A percentile compares a stretch with the other conserved stretches of the same genome.
Conservation (phyloP, 75 land plant genomes). For the Cryptomeria japonica region DNA sequence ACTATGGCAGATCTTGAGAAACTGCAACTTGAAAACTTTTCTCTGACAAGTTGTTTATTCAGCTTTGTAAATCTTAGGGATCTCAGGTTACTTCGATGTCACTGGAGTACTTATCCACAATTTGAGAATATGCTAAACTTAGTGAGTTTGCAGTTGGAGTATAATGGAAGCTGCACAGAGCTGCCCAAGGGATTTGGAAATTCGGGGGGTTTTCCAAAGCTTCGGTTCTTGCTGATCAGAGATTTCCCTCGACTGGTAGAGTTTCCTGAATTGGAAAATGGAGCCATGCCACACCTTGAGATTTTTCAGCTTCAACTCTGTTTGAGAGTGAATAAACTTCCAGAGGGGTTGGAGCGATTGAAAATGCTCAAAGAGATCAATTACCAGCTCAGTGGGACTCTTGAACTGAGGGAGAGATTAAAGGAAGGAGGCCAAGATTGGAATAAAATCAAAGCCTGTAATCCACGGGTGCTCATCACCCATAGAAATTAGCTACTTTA, state of each 20-base stretch:
- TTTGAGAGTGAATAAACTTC: not conserved
- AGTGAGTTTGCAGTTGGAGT: not conserved
- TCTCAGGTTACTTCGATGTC: not conserved
- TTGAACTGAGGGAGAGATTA: not conserved
- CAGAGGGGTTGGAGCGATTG: not conserved
- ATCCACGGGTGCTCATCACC: not conserved
- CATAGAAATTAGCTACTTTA: no score
- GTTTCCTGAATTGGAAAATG: not conserved
- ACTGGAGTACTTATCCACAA: not conserved
- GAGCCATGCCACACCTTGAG: not conserved
- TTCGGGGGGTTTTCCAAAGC: not conserved
- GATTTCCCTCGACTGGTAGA: not conserved
- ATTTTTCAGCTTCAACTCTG: not conserved
- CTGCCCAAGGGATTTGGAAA: not conserved
- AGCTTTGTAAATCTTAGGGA: not conserved
- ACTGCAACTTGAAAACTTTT: no score
- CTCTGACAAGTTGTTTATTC: no score
- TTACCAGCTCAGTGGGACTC: not conserved
- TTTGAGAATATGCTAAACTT: not conserved
- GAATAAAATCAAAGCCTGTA: not conserved
- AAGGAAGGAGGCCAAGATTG: not conserved
- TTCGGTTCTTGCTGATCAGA: not conserved
- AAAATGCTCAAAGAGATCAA: not conserved
- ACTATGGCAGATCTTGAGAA: no score
- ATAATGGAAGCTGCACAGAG: not conserved